Conservation (phyloP, 148 eudicot species). For the Suaeda aralocaspica region DNA sequence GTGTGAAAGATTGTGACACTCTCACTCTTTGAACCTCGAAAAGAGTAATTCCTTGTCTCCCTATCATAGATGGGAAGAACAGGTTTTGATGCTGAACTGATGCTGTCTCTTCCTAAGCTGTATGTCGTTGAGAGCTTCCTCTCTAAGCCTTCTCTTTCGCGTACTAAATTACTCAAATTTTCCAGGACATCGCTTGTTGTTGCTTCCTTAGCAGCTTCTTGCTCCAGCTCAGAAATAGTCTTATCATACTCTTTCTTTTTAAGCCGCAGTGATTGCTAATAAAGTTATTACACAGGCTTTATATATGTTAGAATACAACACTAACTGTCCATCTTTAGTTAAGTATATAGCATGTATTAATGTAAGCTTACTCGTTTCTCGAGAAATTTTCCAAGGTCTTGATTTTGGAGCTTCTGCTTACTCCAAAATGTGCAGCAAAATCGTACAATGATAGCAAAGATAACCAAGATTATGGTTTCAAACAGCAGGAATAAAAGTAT, state of each 20-base stretch:
- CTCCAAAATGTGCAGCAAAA: conserved; percentile 86
- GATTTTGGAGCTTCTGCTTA: conserved; percentile 76
- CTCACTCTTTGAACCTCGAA: conserved; percentile 46
- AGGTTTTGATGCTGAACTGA: conserved; percentile 33
- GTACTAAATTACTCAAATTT: conserved; percentile 49
- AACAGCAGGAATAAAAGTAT: conserved; percentile 63
- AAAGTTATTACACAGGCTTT: background rate
- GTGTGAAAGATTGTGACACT: conserved; percentile 50
- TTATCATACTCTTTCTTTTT: conserved; percentile 71
- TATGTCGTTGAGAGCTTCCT: conserved; percentile 85
- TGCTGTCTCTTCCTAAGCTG: conserved; percentile 71
- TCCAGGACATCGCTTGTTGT: conserved; percentile 47
- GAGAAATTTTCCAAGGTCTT: conserved; percentile 65
- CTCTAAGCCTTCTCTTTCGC: conserved; percentile 55
- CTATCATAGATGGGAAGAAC: conserved; percentile 59
- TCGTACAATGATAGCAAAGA: conserved; percentile 47
- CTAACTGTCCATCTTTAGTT: too few relatives aligned
- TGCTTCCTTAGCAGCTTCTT: conserved; percentile 55
- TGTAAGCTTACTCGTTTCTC: conserved; percentile 71
- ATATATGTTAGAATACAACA: background rate
- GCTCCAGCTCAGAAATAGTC: conserved; percentile 65
- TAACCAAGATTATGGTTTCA: conserved; percentile 50
- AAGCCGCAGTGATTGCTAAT: conserved; percentile 65
- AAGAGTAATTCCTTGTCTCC: conserved; percentile 55
- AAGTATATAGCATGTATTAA: background rate